These are phyloP conservation scores for Alternaria alternata DNA, from an alignment of 2,329 filamentous ascomycete genomes.

Conservation along the genomic window DNA sequence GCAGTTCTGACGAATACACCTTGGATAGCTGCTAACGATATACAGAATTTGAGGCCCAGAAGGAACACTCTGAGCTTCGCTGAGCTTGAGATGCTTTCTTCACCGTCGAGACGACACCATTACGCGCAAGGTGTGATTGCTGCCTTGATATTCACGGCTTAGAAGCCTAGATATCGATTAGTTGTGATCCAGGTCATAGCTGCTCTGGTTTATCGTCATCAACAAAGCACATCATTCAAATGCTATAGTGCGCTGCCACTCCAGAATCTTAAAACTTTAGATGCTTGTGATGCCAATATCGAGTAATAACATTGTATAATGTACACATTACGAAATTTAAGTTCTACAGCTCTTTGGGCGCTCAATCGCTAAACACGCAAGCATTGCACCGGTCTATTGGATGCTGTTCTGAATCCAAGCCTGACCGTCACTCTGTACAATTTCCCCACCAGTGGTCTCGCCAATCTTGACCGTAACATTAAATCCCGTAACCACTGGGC, in stretches of 20 bases:
- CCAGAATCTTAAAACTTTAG: neutral
- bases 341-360: neutral
- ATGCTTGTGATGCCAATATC: neutral
- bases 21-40: neutral
- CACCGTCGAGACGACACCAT: neutral
- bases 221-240: neutral
- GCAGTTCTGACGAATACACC: accelerated
- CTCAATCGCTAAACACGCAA: neutral
- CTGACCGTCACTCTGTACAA: slow-evolving; percentile 18
- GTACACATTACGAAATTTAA: neutral
- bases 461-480: slow-evolving; percentile 34
- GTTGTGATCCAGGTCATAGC: neutral
- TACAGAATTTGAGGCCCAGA: slow-evolving; percentile 10
- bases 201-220: neutral
- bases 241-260: too few relatives aligned
- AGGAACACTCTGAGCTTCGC: slow-evolving; percentile 2
- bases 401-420: slow-evolving; percentile 17
- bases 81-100: neutral
- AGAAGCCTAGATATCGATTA: neutral
- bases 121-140: neutral
- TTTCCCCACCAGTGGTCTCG: slow-evolving; percentile 21
- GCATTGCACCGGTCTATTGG: neutral
- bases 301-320: neutral
- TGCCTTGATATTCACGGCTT: neutral
- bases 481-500: slow-evolving; percentile 21